Base-by-base conservation (phyloP, 768 basidiomycete genomes). In the Suillus americanus region DNA sequence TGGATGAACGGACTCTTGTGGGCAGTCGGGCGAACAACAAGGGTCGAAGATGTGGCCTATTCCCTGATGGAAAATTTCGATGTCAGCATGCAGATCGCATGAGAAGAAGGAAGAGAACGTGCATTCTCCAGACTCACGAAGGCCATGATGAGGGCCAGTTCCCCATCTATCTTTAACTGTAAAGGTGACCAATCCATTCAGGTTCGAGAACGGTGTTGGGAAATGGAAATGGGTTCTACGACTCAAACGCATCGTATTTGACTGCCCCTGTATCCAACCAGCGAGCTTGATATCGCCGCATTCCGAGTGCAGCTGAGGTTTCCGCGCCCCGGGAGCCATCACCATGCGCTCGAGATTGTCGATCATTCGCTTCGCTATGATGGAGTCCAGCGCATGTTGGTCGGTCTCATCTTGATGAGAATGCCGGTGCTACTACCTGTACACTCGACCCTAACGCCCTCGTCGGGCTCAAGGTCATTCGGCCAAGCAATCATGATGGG, bases 91-190 rank as follows among this genome's bases (percentile, higher is more conserved):
- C 45, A 23, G 12, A 23, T 23, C 53, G 55, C 65, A 46, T 76
- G 76, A 33, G 73, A 72, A 10, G 76, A 76, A 45, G 75, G 75
- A 23, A 20, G n/a, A 46, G 67, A 68, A 25, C 69, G 40, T 13
- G 75, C 75, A 0, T 77, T 74, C 54, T 68, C 65, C 48, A 67
- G 69, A 56, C 67, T 77, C 4, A 43, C 68, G 16, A 64, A 68
- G 41, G 68, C 61, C 10, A 65, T 75, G 23, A 46, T 64, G 20
- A 46, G n/a, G 12, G 10, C n/a, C 10, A 12, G n/a, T 46, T n/a
- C n/a, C n/a, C 45, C 12, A 46, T 46, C n/a, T 23, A n/a, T 46
- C 45, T 45, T 45, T n/a, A 45, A 12, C 45, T 45, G 10, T n/a
- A 10, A 48, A 48, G n/a, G 46, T n/a, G n/a, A n/a, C n/a, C n/a